phyloP scores from a whole-genome alignment of 2,329 filamentous ascomycete genomes.

The Colletotrichum neosansevieriae region DNA sequence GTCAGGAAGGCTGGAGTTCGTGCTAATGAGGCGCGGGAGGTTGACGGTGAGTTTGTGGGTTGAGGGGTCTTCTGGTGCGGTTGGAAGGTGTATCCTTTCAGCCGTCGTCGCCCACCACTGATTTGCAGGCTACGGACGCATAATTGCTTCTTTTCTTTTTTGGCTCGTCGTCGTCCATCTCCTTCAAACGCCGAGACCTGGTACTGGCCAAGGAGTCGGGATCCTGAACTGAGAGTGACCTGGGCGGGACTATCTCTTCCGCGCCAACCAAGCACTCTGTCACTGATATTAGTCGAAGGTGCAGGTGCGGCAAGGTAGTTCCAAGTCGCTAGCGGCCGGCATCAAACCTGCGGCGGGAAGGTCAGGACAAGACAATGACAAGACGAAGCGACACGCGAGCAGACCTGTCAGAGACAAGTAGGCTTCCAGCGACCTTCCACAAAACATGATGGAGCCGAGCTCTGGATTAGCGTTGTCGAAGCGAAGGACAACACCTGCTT shows the following conservation, averaged over 20 bases:
- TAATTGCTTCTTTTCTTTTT: slow-evolving; percentile 21
- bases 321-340: background rate
- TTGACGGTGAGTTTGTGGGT: slow-evolving; percentile 24
- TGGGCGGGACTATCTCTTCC: background rate
- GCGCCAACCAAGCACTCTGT: background rate
- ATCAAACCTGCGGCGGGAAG: slow-evolving; percentile 16
- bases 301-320: slow-evolving; percentile 5
- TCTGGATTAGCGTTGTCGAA: slow-evolving; percentile 20
- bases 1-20: no score
- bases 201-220: background rate
- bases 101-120: slow-evolving; percentile 27
- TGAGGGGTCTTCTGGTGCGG: slow-evolving; percentile 16
- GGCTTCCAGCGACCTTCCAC: slow-evolving; percentile 26
- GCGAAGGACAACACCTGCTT: slow-evolving; percentile 8
- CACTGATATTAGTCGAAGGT: slow-evolving; percentile 27
- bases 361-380: slow-evolving; percentile 3
- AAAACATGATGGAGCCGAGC: slow-evolving; percentile 5
- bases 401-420: slow-evolving; percentile 15
- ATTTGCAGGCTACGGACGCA: slow-evolving; percentile 27
- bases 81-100: slow-evolving; percentile 28
- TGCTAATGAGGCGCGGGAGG: slow-evolving; percentile 11
- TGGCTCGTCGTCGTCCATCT: background rate
- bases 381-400: slow-evolving; percentile 26
- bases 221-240: slow-evolving; percentile 1
- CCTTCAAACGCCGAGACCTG: background rate